These are phyloP conservation scores for Stereum hirsutum DNA, from an alignment of 1,284 basidiomycete genomes.

Conservation along the genomic window DNA sequence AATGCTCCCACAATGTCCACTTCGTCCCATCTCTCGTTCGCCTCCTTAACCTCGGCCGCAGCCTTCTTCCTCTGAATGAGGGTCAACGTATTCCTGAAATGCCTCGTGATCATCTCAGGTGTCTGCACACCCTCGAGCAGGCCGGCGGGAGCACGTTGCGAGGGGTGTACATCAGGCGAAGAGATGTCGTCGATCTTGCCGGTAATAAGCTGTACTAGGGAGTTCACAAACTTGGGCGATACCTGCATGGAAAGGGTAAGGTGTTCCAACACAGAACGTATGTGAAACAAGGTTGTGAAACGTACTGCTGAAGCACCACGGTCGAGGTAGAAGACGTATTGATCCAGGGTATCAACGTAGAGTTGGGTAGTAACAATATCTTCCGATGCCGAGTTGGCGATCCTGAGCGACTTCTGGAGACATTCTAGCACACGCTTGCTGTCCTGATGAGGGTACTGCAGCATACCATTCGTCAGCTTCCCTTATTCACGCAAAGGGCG, in stretches of 20 bases:
- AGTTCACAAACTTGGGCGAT: conserved; percentile 90
- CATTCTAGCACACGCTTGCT: conserved; percentile 94
- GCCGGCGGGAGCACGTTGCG: conserved; percentile 71
- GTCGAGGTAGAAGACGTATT: conserved; percentile 91
- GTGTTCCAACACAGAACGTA: neutral
- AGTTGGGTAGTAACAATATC: conserved; percentile 91
- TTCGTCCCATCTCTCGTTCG: conserved; percentile 64
- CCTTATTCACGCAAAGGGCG: neutral
- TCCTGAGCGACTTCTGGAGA: conserved; percentile 87
- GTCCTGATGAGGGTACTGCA: conserved; percentile 79
- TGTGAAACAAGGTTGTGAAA: conserved; percentile 8
- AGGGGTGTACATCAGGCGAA: conserved; percentile 77
- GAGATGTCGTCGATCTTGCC: conserved; percentile 84
- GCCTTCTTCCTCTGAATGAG: conserved; percentile 79
- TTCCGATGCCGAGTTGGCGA: conserved; percentile 90
- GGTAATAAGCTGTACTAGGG: conserved; percentile 87
- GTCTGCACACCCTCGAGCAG: conserved; percentile 86
- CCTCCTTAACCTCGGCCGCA: conserved; percentile 34
- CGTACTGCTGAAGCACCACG: conserved; percentile 81
- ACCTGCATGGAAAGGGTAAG: conserved; percentile 36
- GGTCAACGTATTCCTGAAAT: conserved; percentile 84
- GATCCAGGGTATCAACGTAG: conserved; percentile 90
- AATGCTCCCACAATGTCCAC: conserved; percentile 81
- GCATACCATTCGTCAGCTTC: conserved; percentile 1
- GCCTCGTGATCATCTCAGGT: conserved; percentile 85